These are phyloP conservation scores for Boletellus sp. DNA, from an alignment of 768 basidiomycete species.

Conservation along the genomic window DNA sequence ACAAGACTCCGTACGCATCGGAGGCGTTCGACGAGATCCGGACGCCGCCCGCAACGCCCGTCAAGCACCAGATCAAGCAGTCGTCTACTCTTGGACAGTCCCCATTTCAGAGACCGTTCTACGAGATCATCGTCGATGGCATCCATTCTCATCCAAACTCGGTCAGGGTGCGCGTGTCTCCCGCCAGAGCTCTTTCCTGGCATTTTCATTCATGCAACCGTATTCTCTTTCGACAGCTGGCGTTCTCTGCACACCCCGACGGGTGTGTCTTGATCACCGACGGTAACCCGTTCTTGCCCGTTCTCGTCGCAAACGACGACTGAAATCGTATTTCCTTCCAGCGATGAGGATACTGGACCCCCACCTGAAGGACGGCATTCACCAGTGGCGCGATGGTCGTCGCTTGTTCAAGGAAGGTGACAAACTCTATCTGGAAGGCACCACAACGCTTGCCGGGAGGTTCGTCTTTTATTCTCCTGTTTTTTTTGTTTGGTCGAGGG, in stretches of 20 bases:
- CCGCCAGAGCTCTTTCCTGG: background rate
- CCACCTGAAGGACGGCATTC: constrained; percentile 73
- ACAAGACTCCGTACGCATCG: constrained; percentile 35
- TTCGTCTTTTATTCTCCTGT: constrained; percentile 27
- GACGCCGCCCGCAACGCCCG: constrained; percentile 55
- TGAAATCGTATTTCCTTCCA: constrained; percentile 28
- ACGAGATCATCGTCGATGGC: constrained; percentile 87
- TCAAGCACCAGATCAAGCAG: constrained; percentile 18
- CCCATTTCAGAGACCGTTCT: constrained; percentile 69
- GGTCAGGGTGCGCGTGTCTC: constrained; percentile 67
- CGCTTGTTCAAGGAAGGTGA: constrained; percentile 79
- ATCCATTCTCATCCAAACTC: constrained; percentile 90
- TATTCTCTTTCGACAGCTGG: constrained; percentile 49
- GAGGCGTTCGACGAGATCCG: constrained; percentile 61
- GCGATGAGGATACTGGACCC: constrained; percentile 88
- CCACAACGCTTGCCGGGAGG: constrained; percentile 87
- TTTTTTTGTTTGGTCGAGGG: too few relatives aligned
- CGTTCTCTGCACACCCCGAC: constrained; percentile 78
- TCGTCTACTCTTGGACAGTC: constrained; percentile 41
- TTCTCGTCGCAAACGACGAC: background rate
- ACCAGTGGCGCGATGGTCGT: constrained; percentile 85
- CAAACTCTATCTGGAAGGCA: constrained; percentile 78
- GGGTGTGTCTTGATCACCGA: constrained; percentile 90
- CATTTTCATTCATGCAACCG: background rate
- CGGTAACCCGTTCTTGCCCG: constrained; percentile 43